Conservation (phyloP, 2,329 filamentous ascomycete genomes). For the Triangularia verruculosa region DNA sequence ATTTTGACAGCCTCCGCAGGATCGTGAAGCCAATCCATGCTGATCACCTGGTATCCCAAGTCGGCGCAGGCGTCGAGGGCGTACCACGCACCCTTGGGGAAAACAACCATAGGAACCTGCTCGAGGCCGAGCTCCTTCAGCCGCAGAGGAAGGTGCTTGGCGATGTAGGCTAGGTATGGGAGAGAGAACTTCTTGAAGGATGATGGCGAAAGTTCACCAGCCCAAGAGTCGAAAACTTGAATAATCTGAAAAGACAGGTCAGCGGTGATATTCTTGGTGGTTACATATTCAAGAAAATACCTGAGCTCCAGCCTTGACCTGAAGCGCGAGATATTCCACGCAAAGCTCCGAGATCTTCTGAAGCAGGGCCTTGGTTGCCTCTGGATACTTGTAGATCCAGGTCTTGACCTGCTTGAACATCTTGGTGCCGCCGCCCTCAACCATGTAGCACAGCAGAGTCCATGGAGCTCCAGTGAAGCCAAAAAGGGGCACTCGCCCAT, state of each 20-base stretch:
- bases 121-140: slow-evolving; percentile 73
- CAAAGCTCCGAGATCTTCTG: slow-evolving; percentile 93
- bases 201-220: slow-evolving; percentile 81
- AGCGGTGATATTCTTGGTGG: slow-evolving; percentile 3
- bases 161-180: slow-evolving; percentile 83
- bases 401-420: slow-evolving; percentile 92
- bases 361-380: slow-evolving; percentile 75
- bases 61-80: slow-evolving; percentile 83
- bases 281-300: slow-evolving; percentile 39
- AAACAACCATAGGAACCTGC: slow-evolving; percentile 92
- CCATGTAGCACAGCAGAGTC: slow-evolving; percentile 98
- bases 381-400: slow-evolving; percentile 88
- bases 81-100: slow-evolving; percentile 97
- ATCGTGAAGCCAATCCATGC: slow-evolving; percentile 92
- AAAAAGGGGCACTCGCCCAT: slow-evolving; percentile 85
- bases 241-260: slow-evolving; percentile 56
- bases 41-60: slow-evolving; percentile 88
- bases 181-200: slow-evolving; percentile 82
- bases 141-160: slow-evolving; percentile 71
- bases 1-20: slow-evolving; percentile 79
- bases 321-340: slow-evolving; percentile 88
- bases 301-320: slow-evolving; percentile 91
- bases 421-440: slow-evolving; percentile 94
- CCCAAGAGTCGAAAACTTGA: slow-evolving; percentile 98
- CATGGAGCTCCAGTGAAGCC: slow-evolving; percentile 97